Base-by-base conservation (phyloP, 169 alveolate species). In the Plasmodium knowlesi region DNA sequence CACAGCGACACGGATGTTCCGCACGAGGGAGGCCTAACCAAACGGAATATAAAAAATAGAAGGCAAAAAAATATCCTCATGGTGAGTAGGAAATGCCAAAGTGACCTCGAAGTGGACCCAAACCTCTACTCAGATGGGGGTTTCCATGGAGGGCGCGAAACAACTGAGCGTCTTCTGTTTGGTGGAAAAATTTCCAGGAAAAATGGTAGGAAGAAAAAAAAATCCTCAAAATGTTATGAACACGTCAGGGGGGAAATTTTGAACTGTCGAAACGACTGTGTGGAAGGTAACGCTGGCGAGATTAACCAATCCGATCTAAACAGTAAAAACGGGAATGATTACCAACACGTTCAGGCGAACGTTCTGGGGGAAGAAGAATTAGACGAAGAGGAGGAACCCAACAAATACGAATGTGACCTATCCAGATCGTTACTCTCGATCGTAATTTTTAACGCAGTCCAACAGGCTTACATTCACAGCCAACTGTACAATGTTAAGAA, bases 401-500 rank as follows among this genome's bases (percentile, higher is more conserved):
- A 67, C 28, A 76, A 10, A n/a, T 78, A 61, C 10, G 83, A 78
- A 78, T 78, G 89, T 14, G 94, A 88, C 82, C 46, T 88, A 39
- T 30, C 83, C 25, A 88, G 16, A 71, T 78, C 94, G 5, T 41
- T 88, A 61, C 50, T 88, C n/a, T 88, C 94, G 5, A 88, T 88
- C 90, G 89, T 19, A 16, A 78, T 88, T 78, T 88, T 41, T 79
- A 88, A 79, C 43, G n/a, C 61, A 30, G 82, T 43, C 53, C 83
- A 88, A 9, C 39, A 37, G 28, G 39, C 83, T 3, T 88, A 88
- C 81, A 78, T 88, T 67, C 89, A 88, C 72, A 78, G 94, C 50
- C 67, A 79, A 14, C n/a, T 78, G n/a, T 53, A 78, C 34, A 76
- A 88, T 79, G 74, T 67, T 76, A 70, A 79, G 16, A 54, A 79